Conservation (phyloP, 2,329 filamentous ascomycete species). For the Microthyrium microscopicum region DNA sequence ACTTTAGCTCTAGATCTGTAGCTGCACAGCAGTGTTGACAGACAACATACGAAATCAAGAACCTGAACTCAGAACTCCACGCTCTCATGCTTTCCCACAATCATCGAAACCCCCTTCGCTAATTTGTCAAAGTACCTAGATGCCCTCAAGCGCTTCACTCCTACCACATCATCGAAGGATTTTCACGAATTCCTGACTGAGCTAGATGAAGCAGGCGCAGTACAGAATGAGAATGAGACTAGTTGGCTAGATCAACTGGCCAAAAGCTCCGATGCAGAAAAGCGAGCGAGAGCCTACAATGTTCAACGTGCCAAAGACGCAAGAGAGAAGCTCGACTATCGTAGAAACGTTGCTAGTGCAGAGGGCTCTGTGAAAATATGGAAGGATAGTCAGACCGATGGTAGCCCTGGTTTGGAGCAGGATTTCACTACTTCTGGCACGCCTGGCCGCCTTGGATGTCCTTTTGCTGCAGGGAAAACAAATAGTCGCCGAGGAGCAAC, state of each 20-base stretch:
- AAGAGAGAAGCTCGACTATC: constrained; percentile 14
- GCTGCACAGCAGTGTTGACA: constrained; percentile 27
- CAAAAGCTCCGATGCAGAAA: constrained; percentile 19
- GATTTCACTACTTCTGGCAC: constrained; percentile 75
- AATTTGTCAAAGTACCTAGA: constrained; percentile 21
- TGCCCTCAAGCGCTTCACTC: constrained; percentile 21
- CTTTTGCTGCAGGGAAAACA: constrained; percentile 39
- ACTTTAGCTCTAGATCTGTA: constrained; percentile 37
- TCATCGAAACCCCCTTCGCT: no score
- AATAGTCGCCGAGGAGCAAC: constrained; percentile 28
- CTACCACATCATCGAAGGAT: constrained; percentile 22
- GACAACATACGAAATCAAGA: constrained; percentile 21
- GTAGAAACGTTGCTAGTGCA: constrained; percentile 10
- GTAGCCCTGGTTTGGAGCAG: constrained; percentile 44
- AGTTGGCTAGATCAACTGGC: constrained; percentile 21
- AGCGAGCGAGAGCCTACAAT: constrained; percentile 17
- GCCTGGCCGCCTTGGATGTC: constrained; percentile 64
- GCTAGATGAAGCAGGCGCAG: constrained; percentile 18
- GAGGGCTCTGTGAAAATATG: constrained; percentile 21
- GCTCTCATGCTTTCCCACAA: background rate
- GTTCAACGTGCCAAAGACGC: constrained; percentile 21
- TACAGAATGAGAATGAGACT: constrained; percentile 11
- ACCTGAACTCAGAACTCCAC: constrained; percentile 16
- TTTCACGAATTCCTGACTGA: constrained; percentile 22
- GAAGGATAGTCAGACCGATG: constrained; percentile 23